Base-by-base conservation (phyloP, 768 basidiomycete genomes). In the Royoungia palumana region DNA sequence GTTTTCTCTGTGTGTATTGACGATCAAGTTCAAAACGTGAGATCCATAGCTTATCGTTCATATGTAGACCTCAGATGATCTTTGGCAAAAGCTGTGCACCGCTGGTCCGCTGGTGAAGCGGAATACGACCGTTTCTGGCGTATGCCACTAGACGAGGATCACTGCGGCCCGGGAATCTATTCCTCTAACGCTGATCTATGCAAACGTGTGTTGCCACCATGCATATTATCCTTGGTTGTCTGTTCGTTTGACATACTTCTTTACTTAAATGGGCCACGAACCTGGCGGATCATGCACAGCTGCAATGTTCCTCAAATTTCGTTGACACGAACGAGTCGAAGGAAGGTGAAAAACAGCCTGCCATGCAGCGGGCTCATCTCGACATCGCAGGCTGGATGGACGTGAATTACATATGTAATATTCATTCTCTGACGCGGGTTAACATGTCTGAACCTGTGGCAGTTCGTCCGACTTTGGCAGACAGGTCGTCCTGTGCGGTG, bases 121-220 rank as follows among this genome's bases (percentile, higher is more conserved):
- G 87, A 90, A 59, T 79, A 86, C 60, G 89, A 92, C 67, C 81
- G 83, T 46, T 84, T 94, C 76, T 94, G 91, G 91, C 81, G 91
- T 22, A 82, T 94, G 83, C 91, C 91, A 9, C 79, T 94, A 45
- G 85, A 89, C 57, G 88, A 90, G 37, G 88, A 84, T n/a, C n/a
- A n/a, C 48, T 94, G 76, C 56, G 82, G 79, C 1, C 78, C 81
- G 11, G 88, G 89, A 63, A 93, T 94, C 58, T 68, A 82, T 63
- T 75, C 75, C 7, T 84, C 82, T 22, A 90, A 89, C 58, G 89
- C 89, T 21, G 90, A 93, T 64, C 72, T 93, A 28, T 84, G 85
- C 68, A 93, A n/a, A 92, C 57, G 50, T 53, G 25, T 17, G 51
- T 53, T 12, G 5, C 19, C 4, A 20, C 41, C 25, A 21, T 27